Evolutionary conservation across 2,329 filamentous ascomycete genomes (phyloP).

Genomic region (Colletotrichum trifolii): DNA sequence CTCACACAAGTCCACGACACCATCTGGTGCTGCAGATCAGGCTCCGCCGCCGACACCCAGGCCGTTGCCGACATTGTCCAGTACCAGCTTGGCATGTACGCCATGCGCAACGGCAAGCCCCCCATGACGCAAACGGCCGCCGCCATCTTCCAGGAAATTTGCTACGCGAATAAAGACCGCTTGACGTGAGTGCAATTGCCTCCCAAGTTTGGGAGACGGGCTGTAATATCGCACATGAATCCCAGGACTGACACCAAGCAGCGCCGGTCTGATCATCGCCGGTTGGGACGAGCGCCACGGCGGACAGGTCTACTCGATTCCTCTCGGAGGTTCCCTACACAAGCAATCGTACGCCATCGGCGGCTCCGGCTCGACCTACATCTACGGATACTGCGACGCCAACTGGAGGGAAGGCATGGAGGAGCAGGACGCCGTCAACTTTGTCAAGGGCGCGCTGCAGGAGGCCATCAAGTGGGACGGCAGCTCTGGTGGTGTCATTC

Average conservation of each 20-base stretch:
- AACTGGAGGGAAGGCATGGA: slow-evolving; percentile 97
- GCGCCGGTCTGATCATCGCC: slow-evolving; percentile 97
- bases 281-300: slow-evolving; percentile 96
- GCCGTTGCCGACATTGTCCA: slow-evolving; percentile 98
- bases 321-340: slow-evolving; percentile 94
- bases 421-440: slow-evolving; percentile 87
- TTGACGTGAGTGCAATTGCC: slow-evolving; percentile 72
- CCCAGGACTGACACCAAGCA: slow-evolving; percentile 48
- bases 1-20: slow-evolving; percentile 98
- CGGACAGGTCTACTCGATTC: slow-evolving; percentile 97
- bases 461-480: slow-evolving; percentile 99
- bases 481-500: slow-evolving; percentile 96
- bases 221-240: no score
- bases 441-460: slow-evolving; percentile 89
- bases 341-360: slow-evolving; percentile 97
- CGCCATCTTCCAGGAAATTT: slow-evolving; percentile 96
- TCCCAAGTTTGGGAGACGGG: background rate
- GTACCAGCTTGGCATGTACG: slow-evolving; percentile 94
- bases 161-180: slow-evolving; percentile 96
- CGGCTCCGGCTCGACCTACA: slow-evolving; percentile 97
- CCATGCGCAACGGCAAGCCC: slow-evolving; percentile 86
- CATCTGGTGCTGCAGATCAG: slow-evolving; percentile 99
- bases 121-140: slow-evolving; percentile 96
- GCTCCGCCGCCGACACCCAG: slow-evolving; percentile 96
- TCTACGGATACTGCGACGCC: slow-evolving; percentile 98